A percentile compares a stretch with the other conserved stretches of the same genome.
phyloP scores from a whole-genome alignment of 495 filamentous ascomycete genomes.

The Chlorociboria aeruginascens region DNA sequence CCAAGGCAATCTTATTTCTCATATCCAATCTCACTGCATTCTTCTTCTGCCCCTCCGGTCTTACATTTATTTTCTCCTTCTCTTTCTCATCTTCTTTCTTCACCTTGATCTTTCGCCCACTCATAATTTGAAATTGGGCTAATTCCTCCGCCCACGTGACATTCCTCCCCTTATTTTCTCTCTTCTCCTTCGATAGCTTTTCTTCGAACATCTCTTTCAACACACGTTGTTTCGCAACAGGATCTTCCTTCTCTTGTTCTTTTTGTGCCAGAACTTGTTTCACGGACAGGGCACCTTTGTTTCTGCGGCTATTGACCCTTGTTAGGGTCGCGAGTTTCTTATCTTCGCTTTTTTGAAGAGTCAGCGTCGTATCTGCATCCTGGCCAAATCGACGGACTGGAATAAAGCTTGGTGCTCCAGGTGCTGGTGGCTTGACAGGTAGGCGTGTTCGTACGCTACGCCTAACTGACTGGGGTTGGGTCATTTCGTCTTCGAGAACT shows the following conservation, averaged over 20 bases:
- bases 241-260: constrained; percentile 17
- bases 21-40: constrained; percentile 15
- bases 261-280: constrained; percentile 23
- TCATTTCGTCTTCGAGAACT: constrained; percentile 1
- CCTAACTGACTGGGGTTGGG: constrained; percentile 8
- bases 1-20: constrained; percentile 17
- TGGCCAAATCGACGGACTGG: constrained; percentile 18
- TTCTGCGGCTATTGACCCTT: constrained; percentile 40
- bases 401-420: constrained; percentile 18
- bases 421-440: constrained; percentile 12
- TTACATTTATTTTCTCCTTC: neutral
- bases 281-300: constrained; percentile 33
- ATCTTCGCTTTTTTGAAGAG: constrained; percentile 28
- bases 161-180: constrained; percentile 9
- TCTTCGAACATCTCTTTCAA: constrained; percentile 19
- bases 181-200: constrained; percentile 6
- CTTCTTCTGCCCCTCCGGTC: constrained; percentile 10
- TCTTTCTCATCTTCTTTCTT: constrained; percentile 6
- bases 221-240: constrained; percentile 6
- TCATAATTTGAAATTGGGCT: constrained; percentile 14
- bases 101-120: neutral
- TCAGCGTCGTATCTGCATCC: constrained; percentile 21
- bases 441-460: constrained; percentile 19
- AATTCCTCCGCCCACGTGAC: constrained; percentile 21
- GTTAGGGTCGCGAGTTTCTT: constrained; percentile 38